Evolutionary conservation across 176 grass and related monocot species (phyloP), one percentile per base, ranked within the genome.

Genomic region (Neostapfia colusana): DNA sequence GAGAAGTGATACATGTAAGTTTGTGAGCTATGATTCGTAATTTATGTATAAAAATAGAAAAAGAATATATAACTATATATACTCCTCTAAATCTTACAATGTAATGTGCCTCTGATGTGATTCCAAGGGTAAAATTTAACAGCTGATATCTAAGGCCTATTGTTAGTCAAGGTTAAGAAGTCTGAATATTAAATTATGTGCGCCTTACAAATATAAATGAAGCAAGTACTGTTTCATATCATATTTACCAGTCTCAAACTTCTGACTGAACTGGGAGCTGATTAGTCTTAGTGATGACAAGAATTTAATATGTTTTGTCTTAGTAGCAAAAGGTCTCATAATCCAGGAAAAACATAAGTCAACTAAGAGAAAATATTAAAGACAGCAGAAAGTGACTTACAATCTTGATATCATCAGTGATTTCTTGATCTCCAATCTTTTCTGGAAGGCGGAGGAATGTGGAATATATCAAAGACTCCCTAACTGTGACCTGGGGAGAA

Each of bases 401-500:
- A 86, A 92, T 83, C 87, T 99, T 88, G 48, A 88, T 81, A 49
- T 88, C 81, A 80, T 88, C 86, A 66, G 76, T 88, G 34, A 88
- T 99, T 83, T 95, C 95, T 78, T 90, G 73, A 81, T 95, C 87
- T 24, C 78, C 83, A 44, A 88, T 92, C 48, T 86, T 84, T 80
- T 86, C 58, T 60, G 91, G 84, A 69, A 98, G 82, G 39, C 95
- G 91, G 56, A 98, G 50, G 54, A 92, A 98, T 28, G 95, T 91
- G 10, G 95, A 98, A 65, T 92, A 98, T 72, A 94, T 90, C 73
- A 98, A 88, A 63, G 91, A 93, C 58, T 97, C 95, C 60, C 89
- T 80, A 63, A 97, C 77, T 70, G 95, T 97, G 79, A 97, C 91
- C 76, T 93, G 95, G 79, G 95, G 95, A 27, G 95, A 97, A 79